Base-by-base conservation (phyloP, 495 filamentous ascomycete species). In the Penicillium tannophilum region DNA sequence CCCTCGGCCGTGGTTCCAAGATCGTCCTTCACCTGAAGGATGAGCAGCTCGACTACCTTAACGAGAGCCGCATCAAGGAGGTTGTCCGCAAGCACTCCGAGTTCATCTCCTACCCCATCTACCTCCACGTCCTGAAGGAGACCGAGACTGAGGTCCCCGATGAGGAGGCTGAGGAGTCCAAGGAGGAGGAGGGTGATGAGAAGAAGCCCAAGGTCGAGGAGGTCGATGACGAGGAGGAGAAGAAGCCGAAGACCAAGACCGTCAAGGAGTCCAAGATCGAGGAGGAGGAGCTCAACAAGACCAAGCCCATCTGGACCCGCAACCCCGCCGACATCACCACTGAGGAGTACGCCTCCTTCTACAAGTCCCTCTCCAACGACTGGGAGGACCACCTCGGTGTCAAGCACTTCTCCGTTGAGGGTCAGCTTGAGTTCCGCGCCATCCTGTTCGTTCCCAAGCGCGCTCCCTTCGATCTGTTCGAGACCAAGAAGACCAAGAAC, bases 11-110 rank as follows among this genome's bases (percentile, higher is more conserved):
- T 74, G 94, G 94, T 75, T 93, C 92, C 75, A 93, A 94, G 87
- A 94, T 98, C 72, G 87, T 98, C 79, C 90, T 98, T 55, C 89
- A 98, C 84, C 83, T 98, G 68, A 98, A 98, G 89, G 94, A 98
- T 72, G 94, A 98, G 87, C 94, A 98, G 83, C 84, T 79, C 59
- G 94, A 98, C 78, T 98, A 97, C 85, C 87, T 98, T 69, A 93
- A 97, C 79, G 93, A 97, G 87, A 86, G 86, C 84, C 92, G 93
- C 85, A 91, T 98, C 84, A 98, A 98, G 90, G 94, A 98, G 86
- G 92, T 98, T 63, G 91, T 98, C 81, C 97, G 97, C 91, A 98
- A 98, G 90, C 94, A 98, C 89, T 98, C 94, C 76, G 94, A 98
- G 84, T 98, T 98, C 88, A 98, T 98, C 85, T 98, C 95, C 53